A percentile compares a stretch with the other conserved stretches of the same genome.
Conservation (phyloP, 257 asterid species). For the Phtheirospermum japonicum region DNA sequence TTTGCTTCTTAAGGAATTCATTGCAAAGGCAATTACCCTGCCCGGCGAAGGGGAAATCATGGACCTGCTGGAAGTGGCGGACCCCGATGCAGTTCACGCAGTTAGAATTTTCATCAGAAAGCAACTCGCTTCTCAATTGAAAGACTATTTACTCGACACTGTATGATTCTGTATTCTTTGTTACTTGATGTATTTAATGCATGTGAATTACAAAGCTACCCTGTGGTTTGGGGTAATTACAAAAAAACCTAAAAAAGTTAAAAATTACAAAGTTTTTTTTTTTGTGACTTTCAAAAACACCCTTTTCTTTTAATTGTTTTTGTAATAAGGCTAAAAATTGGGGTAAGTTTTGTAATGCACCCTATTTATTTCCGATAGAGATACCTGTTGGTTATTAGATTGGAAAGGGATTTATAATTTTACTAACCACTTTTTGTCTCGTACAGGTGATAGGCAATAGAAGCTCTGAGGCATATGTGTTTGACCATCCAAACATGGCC, state of each 20-base stretch:
- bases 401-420: neutral
- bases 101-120: conserved; percentile 64
- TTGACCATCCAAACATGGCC: conserved; percentile 64
- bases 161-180: conserved; percentile 30
- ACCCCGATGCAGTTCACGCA: conserved; percentile 88
- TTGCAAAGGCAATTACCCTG: conserved; percentile 73
- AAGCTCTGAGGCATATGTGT: conserved; percentile 58
- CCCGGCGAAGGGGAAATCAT: conserved; percentile 84
- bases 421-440: conserved; percentile 5
- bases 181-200: neutral
- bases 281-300: no score
- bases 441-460: conserved; percentile 47
- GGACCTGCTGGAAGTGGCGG: conserved; percentile 88
- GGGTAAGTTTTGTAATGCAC: no score
- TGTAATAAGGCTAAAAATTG: no score
- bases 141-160: conserved; percentile 52
- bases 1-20: conserved; percentile 55
- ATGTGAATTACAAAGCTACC: no score
- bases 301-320: no score
- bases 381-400: neutral
- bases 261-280: no score
- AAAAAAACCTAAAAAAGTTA: no score
- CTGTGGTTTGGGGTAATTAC: no score
- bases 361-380: neutral
- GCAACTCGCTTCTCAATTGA: conserved; percentile 71